Evolutionary conservation across 768 basidiomycete genomes (phyloP), one percentile per base, ranked within the genome.

Genomic region (Candolleomyces aberdarensis): DNA sequence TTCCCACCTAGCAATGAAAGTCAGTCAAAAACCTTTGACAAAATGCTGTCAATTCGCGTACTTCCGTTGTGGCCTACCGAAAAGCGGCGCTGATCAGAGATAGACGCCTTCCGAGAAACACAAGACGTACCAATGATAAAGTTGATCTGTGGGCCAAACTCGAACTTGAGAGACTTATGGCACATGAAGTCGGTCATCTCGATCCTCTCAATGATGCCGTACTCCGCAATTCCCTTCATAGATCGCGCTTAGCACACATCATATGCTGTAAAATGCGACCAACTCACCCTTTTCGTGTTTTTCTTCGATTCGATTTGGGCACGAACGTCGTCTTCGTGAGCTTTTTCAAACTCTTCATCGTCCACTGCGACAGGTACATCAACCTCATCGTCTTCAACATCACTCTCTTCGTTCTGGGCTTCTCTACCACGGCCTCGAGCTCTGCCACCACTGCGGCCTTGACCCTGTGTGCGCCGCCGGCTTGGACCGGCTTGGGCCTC

Each of bases 141-240:
- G 75, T 98, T 99, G 69, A 99, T 92, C 72, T 96, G 93, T 9
- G 91, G 89, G 0, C 94, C 94, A 64, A 98, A 94, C 2, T 83
- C 81, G 74, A 97, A 92, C 1, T 82, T 87, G 49, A 95, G 79
- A 73, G 82, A 87, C 71, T 86, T 83, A 75, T 98, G 96, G 73
- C 95, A 97, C 95, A 98, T 96, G 76, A 98, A 98, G 69, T 98
- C 89, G 68, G 86, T 82, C 84, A 94, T 86, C 69, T 94, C 89
- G 47, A 97, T 83, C 39, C 82, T 80, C 66, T 93, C 89, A 62
- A 98, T 91, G 65, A 98, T 88, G 5, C 96, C 96, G 66, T 88
- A 84, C 55, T 96, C 89, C 5, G 95, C 92, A 50, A 92, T 79
- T 14, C 80, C 83, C 94, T 96, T 17, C 6, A 14, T 17, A 5